Evolutionary conservation across 306 rosid genomes (phyloP).

Genomic region (Dryas alaskensis): DNA sequence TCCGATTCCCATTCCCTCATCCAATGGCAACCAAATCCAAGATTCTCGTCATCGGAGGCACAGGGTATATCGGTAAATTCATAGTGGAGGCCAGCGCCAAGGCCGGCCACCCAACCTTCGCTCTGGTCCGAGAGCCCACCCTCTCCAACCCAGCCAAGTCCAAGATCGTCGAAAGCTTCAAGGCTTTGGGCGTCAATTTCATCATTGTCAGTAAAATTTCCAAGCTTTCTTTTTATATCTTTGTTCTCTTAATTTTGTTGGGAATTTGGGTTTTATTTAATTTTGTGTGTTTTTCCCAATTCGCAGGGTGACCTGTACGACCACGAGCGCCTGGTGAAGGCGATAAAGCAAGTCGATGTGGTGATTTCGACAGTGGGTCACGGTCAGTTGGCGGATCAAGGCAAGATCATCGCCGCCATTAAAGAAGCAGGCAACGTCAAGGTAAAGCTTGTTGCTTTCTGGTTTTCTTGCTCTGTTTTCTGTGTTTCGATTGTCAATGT

Average conservation of each 20-base stretch:
- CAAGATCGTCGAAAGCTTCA: conserved; percentile 28
- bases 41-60: conserved; percentile 40
- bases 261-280: neutral
- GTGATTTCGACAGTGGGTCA: conserved; percentile 39
- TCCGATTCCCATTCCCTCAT: neutral
- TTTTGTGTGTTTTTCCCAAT: neutral
- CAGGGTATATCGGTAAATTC: conserved; percentile 39
- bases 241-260: neutral
- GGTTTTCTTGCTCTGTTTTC: neutral
- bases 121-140: conserved; percentile 32
- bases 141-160: conserved; percentile 29
- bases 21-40: conserved; percentile 33
- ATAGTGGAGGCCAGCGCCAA: conserved; percentile 41
- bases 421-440: conserved; percentile 43
- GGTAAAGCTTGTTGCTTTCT: neutral
- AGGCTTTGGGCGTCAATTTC: conserved; percentile 25
- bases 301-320: conserved; percentile 36
- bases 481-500: neutral
- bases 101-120: conserved; percentile 36
- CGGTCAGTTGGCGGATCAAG: conserved; percentile 28
- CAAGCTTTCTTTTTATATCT: neutral
- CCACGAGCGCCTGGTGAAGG: conserved; percentile 32
- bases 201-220: conserved; percentile 15
- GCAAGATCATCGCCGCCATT: conserved; percentile 36
- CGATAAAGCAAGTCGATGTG: conserved; percentile 43